Base-by-base conservation (phyloP, 2,329 filamentous ascomycete species). In the Capronia coronata region DNA sequence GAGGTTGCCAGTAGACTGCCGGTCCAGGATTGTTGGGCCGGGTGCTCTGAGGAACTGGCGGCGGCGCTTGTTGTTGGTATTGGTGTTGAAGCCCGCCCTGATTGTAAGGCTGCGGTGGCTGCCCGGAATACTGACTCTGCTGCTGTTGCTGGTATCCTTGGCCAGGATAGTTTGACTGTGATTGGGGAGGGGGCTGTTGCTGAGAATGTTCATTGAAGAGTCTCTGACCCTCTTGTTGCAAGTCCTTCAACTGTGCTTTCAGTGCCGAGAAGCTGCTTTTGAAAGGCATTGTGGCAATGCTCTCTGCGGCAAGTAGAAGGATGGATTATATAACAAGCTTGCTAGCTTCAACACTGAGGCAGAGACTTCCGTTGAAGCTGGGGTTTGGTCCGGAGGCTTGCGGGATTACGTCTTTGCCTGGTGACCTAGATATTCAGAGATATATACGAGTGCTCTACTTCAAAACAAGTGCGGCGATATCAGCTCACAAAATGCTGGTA, bases 1-100 rank as follows among this genome's bases (percentile, higher is more conserved):
- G 43, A 9, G 58, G 47, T 29, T 54, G 44, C 58, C 58, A 61
- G 53, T 61, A 61, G 30, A 51, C 38, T 27, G 34, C 32, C 32
- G 41, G n/a, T 32, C 30, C 32, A 18, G 38, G 39, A 42, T 39
- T 29, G 21, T 40, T 45, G 14, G 32, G 22, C 25, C 8, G 54
- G 49, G 27, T 51, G 54, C 21, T 44, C 46, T 55, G 54, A 7
- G 51, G 51, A 21, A 52, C 30, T 13, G 55, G 52, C 9, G 56
- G 55, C 19, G 53, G 50, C 2, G 21, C 34, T 32, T 37, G 34
- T 19, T 37, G 34, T 19, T 37, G 34, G 5, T 34, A n/a, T 34
- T 34, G 30, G 18, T 30, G 43, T 5, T 55, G 48, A 22, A 48
- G 40, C 16, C 50, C 51, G 40, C 25, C 32, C n/a, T 39, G 39